A percentile compares a stretch with the other conserved stretches of the same genome.
Conservation (phyloP, 306 rosid species). For the Citrullus mucosospermus region DNA sequence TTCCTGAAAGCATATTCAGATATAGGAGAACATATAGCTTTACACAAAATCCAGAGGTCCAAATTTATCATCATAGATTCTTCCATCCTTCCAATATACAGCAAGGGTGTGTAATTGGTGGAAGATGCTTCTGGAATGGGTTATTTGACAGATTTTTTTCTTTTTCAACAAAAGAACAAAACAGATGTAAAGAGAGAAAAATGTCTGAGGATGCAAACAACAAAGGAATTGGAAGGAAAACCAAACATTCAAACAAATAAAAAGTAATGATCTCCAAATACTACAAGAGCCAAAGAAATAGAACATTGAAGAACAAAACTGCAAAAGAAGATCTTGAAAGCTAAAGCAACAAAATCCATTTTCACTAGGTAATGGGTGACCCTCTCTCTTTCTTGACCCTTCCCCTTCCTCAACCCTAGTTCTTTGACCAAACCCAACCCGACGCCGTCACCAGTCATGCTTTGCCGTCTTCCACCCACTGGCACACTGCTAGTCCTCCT, state of each 20-base stretch:
- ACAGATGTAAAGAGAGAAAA: not conserved
- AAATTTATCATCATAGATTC: not conserved
- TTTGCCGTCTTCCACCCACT: too few species aligned
- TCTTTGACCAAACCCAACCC: too few species aligned
- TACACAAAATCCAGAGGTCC: constrained; percentile 5
- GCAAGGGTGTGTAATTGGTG: not conserved
- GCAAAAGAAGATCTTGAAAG: not conserved
- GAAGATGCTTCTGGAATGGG: not conserved
- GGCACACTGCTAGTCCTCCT: too few species aligned
- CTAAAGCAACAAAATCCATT: not conserved
- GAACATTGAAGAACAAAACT: not conserved
- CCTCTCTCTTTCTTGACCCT: too few species aligned
- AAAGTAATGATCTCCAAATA: not conserved
- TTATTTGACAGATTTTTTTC: not conserved
- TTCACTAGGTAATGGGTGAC: too few species aligned
- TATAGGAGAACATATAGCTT: not conserved
- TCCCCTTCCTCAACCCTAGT: too few species aligned
- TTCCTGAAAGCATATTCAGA: constrained; percentile 28
- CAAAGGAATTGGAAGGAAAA: not conserved
- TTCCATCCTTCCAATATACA: not conserved
- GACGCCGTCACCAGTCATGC: too few species aligned
- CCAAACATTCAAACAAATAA: not conserved
- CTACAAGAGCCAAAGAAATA: not conserved
- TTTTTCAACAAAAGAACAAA: not conserved
- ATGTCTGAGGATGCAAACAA: not conserved